Base-by-base conservation (phyloP, 192 early-diverging fungal species). In the Diversispora eburnea region DNA sequence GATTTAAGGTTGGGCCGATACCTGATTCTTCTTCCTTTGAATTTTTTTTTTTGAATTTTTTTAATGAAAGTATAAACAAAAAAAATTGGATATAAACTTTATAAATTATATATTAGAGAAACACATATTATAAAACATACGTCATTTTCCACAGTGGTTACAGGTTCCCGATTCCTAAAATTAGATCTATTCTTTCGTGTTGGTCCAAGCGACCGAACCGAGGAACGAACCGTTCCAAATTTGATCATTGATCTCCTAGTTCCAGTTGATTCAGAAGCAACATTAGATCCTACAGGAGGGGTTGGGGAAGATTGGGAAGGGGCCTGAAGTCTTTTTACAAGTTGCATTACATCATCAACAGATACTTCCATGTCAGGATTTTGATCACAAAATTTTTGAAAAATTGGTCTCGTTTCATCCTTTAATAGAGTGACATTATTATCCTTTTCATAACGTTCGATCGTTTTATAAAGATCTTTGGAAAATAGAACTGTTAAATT, bases 341-440 rank as follows among this genome's bases (percentile, higher is more conserved):
- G 62, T 25, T 78, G 65, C 5, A 82, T 25, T n/a, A 83, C 78
- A 61, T 83, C 82, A 58, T 83, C 82, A 52, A 78, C 59, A 17
- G 77, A 75, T 73, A 83, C 76, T 60, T 83, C 82, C 60, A 83
- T 67, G 56, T 83, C 82, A 42, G 79, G 77, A 64, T 78, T 81
- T 19, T 54, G 45, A 15, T 67, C 43, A 7, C 69, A 73, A 39
- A 76, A 83, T 0, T 76, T 72, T 70, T 72, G 70, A 65, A 83
- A 77, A 41, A 70, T 76, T 25, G 49, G 72, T 47, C 75, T 75
- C 61, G 78, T 76, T 47, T 73, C 77, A 41, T 76, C 63, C 2
- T 80, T 81, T 25, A 83, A 62, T 12, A 83, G 20, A 2, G 57
- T 48, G 4, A 74, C 67, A 5, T 73, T 42, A 12, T 80, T 62